Base-by-base conservation (phyloP, 371 early-diverging fungal species). In the Phascolomyces articulosus region DNA sequence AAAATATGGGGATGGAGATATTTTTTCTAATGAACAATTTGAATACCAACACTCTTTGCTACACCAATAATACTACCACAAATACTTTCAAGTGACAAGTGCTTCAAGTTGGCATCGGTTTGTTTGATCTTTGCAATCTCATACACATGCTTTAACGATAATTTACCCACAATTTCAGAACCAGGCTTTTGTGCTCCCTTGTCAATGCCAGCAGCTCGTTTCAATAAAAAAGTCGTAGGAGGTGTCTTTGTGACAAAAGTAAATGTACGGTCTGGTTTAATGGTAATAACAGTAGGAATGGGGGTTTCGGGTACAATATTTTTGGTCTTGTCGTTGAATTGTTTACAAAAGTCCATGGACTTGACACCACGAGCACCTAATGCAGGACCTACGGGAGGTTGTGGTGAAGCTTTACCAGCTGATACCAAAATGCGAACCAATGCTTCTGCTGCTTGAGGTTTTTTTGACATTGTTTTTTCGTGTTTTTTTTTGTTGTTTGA, bases 341-440 rank as follows among this genome's bases (percentile, higher is more conserved):
- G 93, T 78, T 96, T 97, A 85, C 96, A 96, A 75, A 98, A 98
- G 74, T 98, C 99, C 86, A 98, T 97, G n/a, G 96, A 88, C 77
- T 97, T 98, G 58, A 98, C 92, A 75, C 99, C 99, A 59, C 95
- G 90, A 66, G 95, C 96, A 78, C 99, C 99, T 24, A 98, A 87
- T 4, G 97, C 97, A 54, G 99, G 98, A 47, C 98, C 98, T 28
- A 98, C 93, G 18, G 98, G 97, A 4, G 97, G 97, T 38, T 93
- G 86, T 4, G 98, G 98, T n/a, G 95, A 91, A 8, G 97, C 97
- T 77, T 96, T 93, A 58, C 92, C 95, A 1, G 96, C 95, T 21
- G 92, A 88, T 18, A 96, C 91, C 40, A 93, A 72, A 40, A 93
- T 78, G 57, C 84, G 83, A 38, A 90, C 78, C 29, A 87, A 55